Evolutionary conservation across 768 basidiomycete genomes (phyloP), one percentile per base, ranked within the genome.

Genomic region (Russula emetica): DNA sequence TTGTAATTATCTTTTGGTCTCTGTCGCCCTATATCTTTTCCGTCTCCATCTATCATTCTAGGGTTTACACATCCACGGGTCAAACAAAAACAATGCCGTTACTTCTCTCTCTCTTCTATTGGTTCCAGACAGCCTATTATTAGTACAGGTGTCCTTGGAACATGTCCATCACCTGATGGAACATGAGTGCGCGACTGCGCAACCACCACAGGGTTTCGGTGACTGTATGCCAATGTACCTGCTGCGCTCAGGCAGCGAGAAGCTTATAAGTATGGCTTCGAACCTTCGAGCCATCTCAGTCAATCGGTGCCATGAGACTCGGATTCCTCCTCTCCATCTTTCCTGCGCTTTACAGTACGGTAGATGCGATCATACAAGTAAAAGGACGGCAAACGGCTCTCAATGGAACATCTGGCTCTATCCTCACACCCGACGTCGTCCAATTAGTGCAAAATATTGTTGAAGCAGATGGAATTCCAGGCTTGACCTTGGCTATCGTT

Each of bases 401-500:
- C 34, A 13, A 2, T 20, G 51, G 13, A 18, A 18, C 51, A 10
- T n/a, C 59, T 52, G n/a, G 30, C 5, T 1, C 32, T 28, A 4
- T 60, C 30, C 58, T 67, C 59, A 67, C 66, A 11, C 63, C 59
- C 44, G 38, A 53, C 11, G 9, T 67, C 18, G 30, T 44, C 42
- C 18, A 55, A 5, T 3, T 3, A 13, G 60, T 67, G 24, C 50
- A 64, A 38, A 8, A 42, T 1, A 7, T 53, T 20, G 9, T 61
- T 5, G 54, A 61, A 7, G 20, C 24, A 24, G 22, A 58, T 16
- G 2, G 28, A 5, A 54, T 64, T 11, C 66, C 56, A 0, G 63
- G 66, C 14, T 45, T 67, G 50, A 53, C 59, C 2, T 6, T 67
- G n/a, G 67, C 54, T 5, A n/a, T 67, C n/a, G 55, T 65, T 28